These are phyloP conservation scores for Sequoia sempervirens DNA, from an alignment of 75 land plant genomes.

Conservation along the genomic window DNA sequence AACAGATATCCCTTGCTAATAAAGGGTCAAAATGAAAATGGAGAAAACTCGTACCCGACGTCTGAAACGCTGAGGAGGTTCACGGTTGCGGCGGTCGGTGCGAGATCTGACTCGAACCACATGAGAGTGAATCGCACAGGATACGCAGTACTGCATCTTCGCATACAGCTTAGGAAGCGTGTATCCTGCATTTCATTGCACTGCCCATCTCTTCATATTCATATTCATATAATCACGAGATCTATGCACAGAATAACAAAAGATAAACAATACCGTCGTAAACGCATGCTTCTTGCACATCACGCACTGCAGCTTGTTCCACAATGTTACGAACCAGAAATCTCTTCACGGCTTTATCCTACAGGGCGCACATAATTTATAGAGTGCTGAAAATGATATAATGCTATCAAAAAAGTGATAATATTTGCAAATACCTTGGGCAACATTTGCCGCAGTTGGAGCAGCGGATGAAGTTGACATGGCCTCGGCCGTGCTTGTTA, in stretches of 20 bases:
- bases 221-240: not conserved
- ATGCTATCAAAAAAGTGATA: not conserved
- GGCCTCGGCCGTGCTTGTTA: conserved; percentile 85
- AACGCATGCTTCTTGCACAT: conserved; percentile 77
- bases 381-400: not conserved
- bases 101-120: conserved; percentile 60
- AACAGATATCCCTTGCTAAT: not conserved
- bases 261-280: conserved; percentile 45
- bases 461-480: conserved; percentile 74
- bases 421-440: conserved; percentile 38
- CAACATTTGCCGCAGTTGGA: conserved; percentile 73
- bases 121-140: conserved; percentile 68
- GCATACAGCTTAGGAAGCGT: conserved; percentile 57
- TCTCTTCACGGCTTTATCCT: conserved; percentile 82
- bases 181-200: conserved; percentile 25
- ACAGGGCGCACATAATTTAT: not conserved
- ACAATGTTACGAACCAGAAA: conserved; percentile 75
- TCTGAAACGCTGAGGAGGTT: conserved; percentile 57
- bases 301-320: conserved; percentile 80
- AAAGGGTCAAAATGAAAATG: not conserved
- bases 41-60: conserved; percentile 34
- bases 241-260: not conserved
- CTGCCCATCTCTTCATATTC: not conserved
- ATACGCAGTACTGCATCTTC: conserved; percentile 66
- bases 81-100: conserved; percentile 36